These are phyloP conservation scores for Umbilicaria muhlenbergii DNA, from an alignment of 495 filamentous ascomycete genomes.

Conservation along the genomic window DNA sequence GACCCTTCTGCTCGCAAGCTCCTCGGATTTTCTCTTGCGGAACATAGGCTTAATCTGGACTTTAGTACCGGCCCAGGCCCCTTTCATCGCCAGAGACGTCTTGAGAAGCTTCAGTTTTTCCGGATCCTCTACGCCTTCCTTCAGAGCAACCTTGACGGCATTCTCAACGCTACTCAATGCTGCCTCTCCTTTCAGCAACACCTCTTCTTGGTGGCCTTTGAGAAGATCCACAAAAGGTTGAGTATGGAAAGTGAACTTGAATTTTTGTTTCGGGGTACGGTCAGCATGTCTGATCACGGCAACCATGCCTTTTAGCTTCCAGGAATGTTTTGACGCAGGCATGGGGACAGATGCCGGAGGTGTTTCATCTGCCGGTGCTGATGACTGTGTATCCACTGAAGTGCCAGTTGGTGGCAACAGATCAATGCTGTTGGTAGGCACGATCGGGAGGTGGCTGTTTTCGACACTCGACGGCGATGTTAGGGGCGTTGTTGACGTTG, in stretches of 20 bases:
- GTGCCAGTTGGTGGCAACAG: constrained; percentile 9
- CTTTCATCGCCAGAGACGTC: constrained; percentile 80
- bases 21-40: constrained; percentile 56
- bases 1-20: constrained; percentile 17
- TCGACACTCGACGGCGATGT: constrained; percentile 35
- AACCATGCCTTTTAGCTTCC: constrained; percentile 98
- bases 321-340: constrained; percentile 84
- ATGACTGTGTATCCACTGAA: constrained; percentile 1
- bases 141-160: constrained; percentile 66
- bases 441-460: constrained; percentile 6
- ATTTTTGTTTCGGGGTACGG: constrained; percentile 95
- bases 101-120: constrained; percentile 71
- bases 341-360: constrained; percentile 38
- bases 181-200: constrained; percentile 80
- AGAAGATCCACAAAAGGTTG: constrained; percentile 89
- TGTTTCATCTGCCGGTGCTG: constrained; percentile 13
- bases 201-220: constrained; percentile 90
- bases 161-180: constrained; percentile 78
- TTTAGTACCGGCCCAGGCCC: constrained; percentile 87
- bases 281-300: constrained; percentile 92
- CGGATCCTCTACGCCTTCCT: constrained; percentile 64
- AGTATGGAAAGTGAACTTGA: constrained; percentile 97
- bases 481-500: constrained; percentile 26
- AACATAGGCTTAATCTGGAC: constrained; percentile 99
- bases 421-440: background rate